Evolutionary conservation across 139 green algal genomes (phyloP), one percentile per base, ranked within the genome.

Genomic region (Trebouxia sp.): DNA sequence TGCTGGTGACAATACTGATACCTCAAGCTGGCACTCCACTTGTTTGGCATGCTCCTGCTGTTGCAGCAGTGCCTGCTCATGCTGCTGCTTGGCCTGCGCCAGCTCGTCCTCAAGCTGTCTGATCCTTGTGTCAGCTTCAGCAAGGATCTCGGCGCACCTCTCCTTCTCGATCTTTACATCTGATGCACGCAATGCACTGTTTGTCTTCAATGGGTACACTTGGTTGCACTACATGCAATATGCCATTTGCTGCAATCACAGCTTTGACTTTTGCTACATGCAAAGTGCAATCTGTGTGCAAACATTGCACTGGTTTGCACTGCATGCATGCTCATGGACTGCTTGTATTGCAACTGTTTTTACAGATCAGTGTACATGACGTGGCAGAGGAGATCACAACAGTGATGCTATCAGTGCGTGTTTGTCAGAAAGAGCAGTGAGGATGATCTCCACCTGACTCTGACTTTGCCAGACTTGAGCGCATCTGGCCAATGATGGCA

Each of bases 41-140:
- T 48, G 65, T 35, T 86, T 87, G 37, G 56, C 62, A 65, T 90
- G 58, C 75, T 92, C 88, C 45, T 55, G 39, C 32, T 86, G 78
- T 56, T 78, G 70, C 65, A 89, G 62, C 67, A 89, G 67, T 58
- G 80, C 81, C 65, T 87, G 82, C 20, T 80, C 69, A 26, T 65
- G 30, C 14, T 39, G 58, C 37, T 86, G 76, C 20, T 79, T 81
- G 58, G 82, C 76, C 35, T 88, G 74, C 62, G 87, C 84, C 80
- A 90, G 79, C 74, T 77, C 43, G 58, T 39, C 17, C 22, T 84
- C 41, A 43, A 89, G 70, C 77, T 87, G 82, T 0, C 24, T 10
- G 15, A 80, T 72, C 45, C 81, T 83, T 42, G 43, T 43, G 6
- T 39, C 30, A 24, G 76, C 53, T 32, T 76, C 22, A 22, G 75